Evolutionary conservation across 2,329 filamentous ascomycete genomes (phyloP).

Genomic region (Teratosphaeria nubilosa): DNA sequence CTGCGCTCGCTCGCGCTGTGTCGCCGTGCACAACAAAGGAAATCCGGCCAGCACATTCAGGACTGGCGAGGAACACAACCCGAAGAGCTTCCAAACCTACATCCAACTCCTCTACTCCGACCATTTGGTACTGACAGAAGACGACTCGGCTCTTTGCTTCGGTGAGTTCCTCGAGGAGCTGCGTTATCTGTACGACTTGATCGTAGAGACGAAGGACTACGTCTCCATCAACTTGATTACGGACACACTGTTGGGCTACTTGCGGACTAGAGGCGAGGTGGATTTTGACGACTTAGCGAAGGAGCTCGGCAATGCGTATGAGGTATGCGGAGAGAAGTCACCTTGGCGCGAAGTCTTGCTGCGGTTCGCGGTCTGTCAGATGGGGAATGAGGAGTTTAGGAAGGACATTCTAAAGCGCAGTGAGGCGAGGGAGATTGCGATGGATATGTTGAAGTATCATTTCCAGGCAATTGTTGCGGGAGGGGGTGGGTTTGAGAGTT

Average conservation of each 20-base stretch:
- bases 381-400: not conserved
- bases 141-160: not conserved
- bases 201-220: not conserved
- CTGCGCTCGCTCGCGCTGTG: not conserved
- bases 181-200: not conserved
- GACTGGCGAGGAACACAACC: not conserved
- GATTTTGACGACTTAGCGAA: not conserved
- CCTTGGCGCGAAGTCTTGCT: not conserved
- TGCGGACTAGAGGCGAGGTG: not conserved
- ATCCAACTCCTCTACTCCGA: not conserved
- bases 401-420: not conserved
- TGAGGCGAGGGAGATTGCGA: not conserved
- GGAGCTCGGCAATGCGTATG: not conserved
- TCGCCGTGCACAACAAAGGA: not conserved
- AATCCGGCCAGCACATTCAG: not conserved
- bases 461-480: not conserved
- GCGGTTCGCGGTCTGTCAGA: not conserved
- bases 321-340: not conserved
- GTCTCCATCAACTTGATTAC: not conserved
- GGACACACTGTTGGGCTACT: not conserved
- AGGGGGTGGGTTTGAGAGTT: not conserved
- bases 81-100: not conserved
- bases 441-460: not conserved
- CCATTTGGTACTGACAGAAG: not conserved
- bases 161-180: not conserved